A percentile compares a stretch with the other conserved stretches of the same genome.
Evolutionary conservation across 1,284 basidiomycete genomes (phyloP).

Genomic region (Apiotrichum mycotoxinovorans): DNA sequence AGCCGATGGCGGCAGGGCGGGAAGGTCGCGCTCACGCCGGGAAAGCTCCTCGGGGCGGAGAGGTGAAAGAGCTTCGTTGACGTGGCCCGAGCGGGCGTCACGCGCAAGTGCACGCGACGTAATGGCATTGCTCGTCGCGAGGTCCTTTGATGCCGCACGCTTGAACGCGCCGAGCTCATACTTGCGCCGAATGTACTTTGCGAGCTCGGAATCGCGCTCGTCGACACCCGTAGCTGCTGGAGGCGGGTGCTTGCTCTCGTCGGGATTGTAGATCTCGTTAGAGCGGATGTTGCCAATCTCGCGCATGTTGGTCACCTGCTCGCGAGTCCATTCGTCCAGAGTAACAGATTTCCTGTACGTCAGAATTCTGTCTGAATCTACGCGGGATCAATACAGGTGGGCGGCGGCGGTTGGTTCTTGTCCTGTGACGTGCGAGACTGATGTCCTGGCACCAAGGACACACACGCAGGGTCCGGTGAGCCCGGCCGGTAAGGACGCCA

Average conservation of each 20-base stretch:
- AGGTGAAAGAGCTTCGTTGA: neutral
- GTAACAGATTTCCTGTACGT: constrained; percentile 44
- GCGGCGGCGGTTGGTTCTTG: no score
- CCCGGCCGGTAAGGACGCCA: neutral
- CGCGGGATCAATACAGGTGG: no score
- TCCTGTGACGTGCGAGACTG: neutral
- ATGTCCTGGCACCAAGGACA: no score
- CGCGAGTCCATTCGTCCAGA: constrained; percentile 49
- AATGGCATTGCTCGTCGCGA: constrained; percentile 8
- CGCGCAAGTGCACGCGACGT: constrained; percentile 14
- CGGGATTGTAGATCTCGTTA: constrained; percentile 46
- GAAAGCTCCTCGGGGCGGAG: constrained; percentile 1
- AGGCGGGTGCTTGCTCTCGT: constrained; percentile 41
- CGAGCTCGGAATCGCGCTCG: constrained; percentile 47
- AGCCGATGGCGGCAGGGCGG: neutral
- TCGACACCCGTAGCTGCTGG: constrained; percentile 34
- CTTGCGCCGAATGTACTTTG: constrained; percentile 47
- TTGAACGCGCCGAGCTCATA: constrained; percentile 47
- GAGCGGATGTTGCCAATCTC: constrained; percentile 41
- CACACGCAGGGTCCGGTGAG: no score
- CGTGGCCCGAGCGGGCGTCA: constrained; percentile 4
- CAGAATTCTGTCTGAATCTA: neutral
- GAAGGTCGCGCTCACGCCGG: constrained; percentile 5
- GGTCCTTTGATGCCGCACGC: constrained; percentile 16
- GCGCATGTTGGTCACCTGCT: constrained; percentile 42